phyloP scores from a whole-genome alignment of 306 rosid genomes.

The Pyrus communis region DNA sequence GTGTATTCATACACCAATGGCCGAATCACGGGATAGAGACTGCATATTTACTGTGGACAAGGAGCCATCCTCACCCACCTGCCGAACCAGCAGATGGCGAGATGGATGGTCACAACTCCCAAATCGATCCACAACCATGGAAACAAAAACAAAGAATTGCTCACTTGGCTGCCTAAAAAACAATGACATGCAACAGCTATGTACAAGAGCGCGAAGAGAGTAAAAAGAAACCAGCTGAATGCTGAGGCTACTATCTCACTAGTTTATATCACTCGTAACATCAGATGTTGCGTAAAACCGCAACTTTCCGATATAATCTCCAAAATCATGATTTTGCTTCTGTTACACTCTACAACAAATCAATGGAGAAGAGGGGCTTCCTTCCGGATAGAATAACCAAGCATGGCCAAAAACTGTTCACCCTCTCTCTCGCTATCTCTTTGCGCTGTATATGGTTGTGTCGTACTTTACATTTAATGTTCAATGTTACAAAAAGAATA shows the following conservation, averaged over 20 bases:
- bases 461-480: conserved; percentile 35
- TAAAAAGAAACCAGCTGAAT: background rate
- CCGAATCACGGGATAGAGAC: background rate
- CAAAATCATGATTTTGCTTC: background rate
- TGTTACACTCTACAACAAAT: conserved; percentile 5
- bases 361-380: background rate
- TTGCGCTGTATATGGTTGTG: conserved; percentile 12
- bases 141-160: background rate
- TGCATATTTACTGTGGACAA: background rate
- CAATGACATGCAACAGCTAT: background rate
- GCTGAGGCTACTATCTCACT: background rate
- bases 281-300: background rate
- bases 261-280: background rate
- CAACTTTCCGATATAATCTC: background rate
- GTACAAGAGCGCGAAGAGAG: background rate
- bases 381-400: background rate
- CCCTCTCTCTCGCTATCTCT: conserved; percentile 1
- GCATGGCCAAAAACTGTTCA: background rate
- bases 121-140: background rate
- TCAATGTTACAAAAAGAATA: conserved; percentile 9
- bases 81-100: background rate
- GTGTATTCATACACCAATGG: too few relatives aligned
- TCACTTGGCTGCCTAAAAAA: background rate
- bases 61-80: background rate
- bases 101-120: background rate